Conservation (phyloP, 495 filamentous ascomycete species). For the Neurospora sp. region DNA sequence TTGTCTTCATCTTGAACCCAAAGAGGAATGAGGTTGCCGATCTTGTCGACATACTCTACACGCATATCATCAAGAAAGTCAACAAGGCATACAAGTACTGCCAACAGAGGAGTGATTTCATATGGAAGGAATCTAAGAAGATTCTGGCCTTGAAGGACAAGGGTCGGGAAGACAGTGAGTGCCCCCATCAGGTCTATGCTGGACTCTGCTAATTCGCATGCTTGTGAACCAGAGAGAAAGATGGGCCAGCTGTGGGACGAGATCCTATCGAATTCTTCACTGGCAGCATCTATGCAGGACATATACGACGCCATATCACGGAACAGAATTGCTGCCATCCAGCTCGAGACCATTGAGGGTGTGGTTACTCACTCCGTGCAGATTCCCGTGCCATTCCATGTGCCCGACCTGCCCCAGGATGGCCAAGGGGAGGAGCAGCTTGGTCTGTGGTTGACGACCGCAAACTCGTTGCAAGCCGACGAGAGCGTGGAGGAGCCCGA, state of each 20-base stretch:
- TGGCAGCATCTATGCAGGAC: slow-evolving; percentile 73
- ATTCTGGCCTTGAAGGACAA: slow-evolving; percentile 71
- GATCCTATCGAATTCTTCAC: slow-evolving; percentile 62
- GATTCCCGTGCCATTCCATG: slow-evolving; percentile 70
- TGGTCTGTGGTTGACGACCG: slow-evolving; percentile 80
- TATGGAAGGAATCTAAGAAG: slow-evolving; percentile 73
- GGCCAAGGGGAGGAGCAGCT: slow-evolving; percentile 48
- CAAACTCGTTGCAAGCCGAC: slow-evolving; percentile 61
- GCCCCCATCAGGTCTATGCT: background rate
- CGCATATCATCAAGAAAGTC: slow-evolving; percentile 80
- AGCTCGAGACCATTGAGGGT: slow-evolving; percentile 37
- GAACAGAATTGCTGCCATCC: slow-evolving; percentile 62
- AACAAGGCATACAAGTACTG: slow-evolving; percentile 84
- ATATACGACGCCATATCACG: slow-evolving; percentile 71
- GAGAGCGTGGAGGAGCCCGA: slow-evolving; percentile 49
- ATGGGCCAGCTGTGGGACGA: slow-evolving; percentile 54
- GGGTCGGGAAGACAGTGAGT: slow-evolving; percentile 62
- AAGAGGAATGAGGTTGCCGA: slow-evolving; percentile 65
- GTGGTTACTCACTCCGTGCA: slow-evolving; percentile 64
- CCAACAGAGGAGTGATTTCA: slow-evolving; percentile 77
- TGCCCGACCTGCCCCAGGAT: slow-evolving; percentile 58
- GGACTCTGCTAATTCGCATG: slow-evolving; percentile 2
- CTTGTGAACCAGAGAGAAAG: slow-evolving; percentile 31
- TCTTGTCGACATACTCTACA: slow-evolving; percentile 68
- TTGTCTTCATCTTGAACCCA: slow-evolving; percentile 82